phyloP scores from a whole-genome alignment of 352 stramenopile genomes.

The Globisporangium radiosum region DNA sequence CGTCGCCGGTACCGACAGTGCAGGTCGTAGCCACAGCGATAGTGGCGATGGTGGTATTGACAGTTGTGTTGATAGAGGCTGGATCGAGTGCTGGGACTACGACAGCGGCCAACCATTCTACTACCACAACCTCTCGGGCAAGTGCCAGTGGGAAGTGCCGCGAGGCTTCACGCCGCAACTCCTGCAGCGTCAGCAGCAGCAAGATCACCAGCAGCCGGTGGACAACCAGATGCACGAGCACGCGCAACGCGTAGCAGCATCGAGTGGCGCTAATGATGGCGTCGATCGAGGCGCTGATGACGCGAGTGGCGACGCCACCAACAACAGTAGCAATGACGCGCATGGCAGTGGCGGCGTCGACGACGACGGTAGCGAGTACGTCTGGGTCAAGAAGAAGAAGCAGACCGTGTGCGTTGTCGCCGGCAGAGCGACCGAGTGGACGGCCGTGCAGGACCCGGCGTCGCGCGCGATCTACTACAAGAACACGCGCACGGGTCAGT shows the following conservation, averaged over 20 bases:
- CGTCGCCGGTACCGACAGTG: too few species aligned
- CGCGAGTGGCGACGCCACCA: not conserved
- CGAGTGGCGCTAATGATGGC: not conserved
- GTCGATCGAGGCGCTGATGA: too few species aligned
- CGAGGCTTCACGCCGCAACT: constrained; percentile 25
- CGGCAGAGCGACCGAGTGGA: constrained; percentile 52
- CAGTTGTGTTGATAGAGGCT: constrained; percentile 14
- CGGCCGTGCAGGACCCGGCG: constrained; percentile 44
- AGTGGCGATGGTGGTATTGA: constrained; percentile 7
- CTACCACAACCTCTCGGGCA: constrained; percentile 69
- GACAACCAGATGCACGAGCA: not conserved
- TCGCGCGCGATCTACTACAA: constrained; percentile 69
- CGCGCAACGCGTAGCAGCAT: not conserved
- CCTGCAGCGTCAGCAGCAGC: constrained; percentile 12
- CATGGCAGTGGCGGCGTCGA: constrained; percentile 16
- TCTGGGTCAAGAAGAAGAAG: constrained; percentile 75
- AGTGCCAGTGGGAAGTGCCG: constrained; percentile 58
- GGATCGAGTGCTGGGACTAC: constrained; percentile 64
- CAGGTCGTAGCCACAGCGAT: constrained; percentile 7
- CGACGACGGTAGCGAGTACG: constrained; percentile 49
- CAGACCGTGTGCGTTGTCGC: constrained; percentile 62
- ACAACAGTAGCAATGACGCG: constrained; percentile 9
- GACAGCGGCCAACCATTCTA: constrained; percentile 50
- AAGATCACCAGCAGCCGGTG: constrained; percentile 13
- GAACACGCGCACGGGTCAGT: constrained; percentile 57